These are phyloP conservation scores for Penicillium diatomitis DNA, from an alignment of 495 filamentous ascomycete species.

Conservation along the genomic window DNA sequence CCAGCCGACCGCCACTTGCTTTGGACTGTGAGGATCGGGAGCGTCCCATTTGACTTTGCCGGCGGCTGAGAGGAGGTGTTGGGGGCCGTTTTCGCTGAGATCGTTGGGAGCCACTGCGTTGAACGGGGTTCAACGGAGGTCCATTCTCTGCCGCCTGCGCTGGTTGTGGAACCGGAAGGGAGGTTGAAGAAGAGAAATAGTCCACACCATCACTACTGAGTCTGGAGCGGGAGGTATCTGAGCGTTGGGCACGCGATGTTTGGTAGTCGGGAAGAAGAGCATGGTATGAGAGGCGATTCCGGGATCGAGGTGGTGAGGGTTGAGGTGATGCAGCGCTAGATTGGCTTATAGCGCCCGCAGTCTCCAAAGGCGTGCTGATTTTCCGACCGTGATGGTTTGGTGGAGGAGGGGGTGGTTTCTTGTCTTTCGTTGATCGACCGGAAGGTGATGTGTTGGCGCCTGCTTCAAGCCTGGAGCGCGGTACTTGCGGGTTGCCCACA, in stretches of 20 bases:
- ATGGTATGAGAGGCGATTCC: constrained; percentile 24
- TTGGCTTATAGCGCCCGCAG: constrained; percentile 10
- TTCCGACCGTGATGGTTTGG: constrained; percentile 59
- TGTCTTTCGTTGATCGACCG: constrained; percentile 20
- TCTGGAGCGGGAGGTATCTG: constrained; percentile 36
- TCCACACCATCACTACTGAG: constrained; percentile 38
- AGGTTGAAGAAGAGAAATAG: constrained; percentile 25
- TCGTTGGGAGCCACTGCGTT: constrained; percentile 28
- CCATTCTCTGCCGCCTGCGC: constrained; percentile 5
- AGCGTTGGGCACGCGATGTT: constrained; percentile 5
- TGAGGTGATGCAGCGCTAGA: constrained; percentile 19
- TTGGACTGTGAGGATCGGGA: constrained; percentile 31
- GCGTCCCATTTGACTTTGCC: constrained; percentile 39
- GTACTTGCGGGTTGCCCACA: constrained; percentile 24
- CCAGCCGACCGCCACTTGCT: constrained; percentile 23
- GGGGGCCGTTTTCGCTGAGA: constrained; percentile 39
- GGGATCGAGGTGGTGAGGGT: constrained; percentile 14
- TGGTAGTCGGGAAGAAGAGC: constrained; percentile 15
- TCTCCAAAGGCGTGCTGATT: constrained; percentile 34
- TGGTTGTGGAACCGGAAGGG: constrained; percentile 5
- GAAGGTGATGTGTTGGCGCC: constrained; percentile 29
- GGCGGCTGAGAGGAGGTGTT: constrained; percentile 39
- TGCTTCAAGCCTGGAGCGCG: constrained; percentile 10
- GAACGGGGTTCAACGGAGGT: constrained; percentile 14
- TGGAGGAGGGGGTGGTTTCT: constrained; percentile 48